These are phyloP conservation scores for Neonectria coccinea DNA, from an alignment of 2,329 filamentous ascomycete species.

Conservation along the genomic window DNA sequence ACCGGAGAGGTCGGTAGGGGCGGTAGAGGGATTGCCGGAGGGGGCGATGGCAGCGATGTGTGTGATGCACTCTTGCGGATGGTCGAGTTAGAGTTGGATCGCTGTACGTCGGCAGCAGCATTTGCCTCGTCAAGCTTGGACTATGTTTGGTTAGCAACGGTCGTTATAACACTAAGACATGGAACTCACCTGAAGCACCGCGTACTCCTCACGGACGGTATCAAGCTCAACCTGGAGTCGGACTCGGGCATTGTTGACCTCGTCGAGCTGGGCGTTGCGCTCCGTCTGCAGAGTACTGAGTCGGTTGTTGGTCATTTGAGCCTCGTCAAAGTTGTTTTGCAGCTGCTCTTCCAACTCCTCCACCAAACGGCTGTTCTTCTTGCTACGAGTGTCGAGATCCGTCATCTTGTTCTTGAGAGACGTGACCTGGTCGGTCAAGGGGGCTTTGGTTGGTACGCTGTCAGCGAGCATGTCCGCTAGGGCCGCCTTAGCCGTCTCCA, in stretches of 20 bases:
- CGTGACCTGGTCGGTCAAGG: slow-evolving; percentile 67
- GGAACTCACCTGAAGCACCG: slow-evolving; percentile 77
- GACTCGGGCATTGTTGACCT: slow-evolving; percentile 74
- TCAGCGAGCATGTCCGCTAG: slow-evolving; percentile 66
- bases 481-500: slow-evolving; percentile 69
- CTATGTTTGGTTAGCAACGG: slow-evolving; percentile 53
- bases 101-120: slow-evolving; percentile 59
- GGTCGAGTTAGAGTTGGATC: slow-evolving; percentile 74
- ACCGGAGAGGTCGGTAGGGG: slow-evolving; percentile 77
- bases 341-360: slow-evolving; percentile 98
- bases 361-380: slow-evolving; percentile 91
- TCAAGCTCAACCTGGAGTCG: slow-evolving; percentile 78
- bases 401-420: slow-evolving; percentile 74
- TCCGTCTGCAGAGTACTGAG: slow-evolving; percentile 84
- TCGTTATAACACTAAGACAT: not conserved
- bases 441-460: slow-evolving; percentile 53
- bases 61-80: slow-evolving; percentile 88
- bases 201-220: slow-evolving; percentile 75
- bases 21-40: slow-evolving; percentile 94
- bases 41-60: slow-evolving; percentile 88
- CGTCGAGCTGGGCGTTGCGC: slow-evolving; percentile 80
- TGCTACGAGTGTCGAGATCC: slow-evolving; percentile 76
- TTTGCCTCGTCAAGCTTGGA: slow-evolving; percentile 69
- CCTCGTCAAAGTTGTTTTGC: slow-evolving; percentile 93
- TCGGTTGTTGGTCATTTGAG: slow-evolving; percentile 85